Conservation (phyloP, 345 rosid species). For the Gossypium rotundifolium region DNA sequence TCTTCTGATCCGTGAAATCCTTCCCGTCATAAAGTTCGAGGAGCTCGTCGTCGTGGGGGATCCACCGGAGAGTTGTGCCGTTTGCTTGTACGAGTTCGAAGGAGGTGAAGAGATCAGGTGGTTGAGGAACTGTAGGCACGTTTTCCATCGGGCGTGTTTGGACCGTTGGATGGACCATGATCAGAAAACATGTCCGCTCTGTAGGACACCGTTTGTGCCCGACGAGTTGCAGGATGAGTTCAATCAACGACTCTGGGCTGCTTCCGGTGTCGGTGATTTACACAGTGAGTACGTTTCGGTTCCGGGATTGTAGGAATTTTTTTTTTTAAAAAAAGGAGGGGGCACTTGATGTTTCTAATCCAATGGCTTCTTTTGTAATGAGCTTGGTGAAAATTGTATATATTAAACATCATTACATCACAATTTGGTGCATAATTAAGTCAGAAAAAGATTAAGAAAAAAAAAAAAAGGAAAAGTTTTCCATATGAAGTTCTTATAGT, state of each 20-base stretch:
- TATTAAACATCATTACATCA: not conserved
- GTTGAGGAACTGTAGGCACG: constrained; percentile 70
- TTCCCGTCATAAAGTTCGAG: constrained; percentile 62
- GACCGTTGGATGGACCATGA: constrained; percentile 98
- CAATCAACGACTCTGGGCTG: constrained; percentile 76
- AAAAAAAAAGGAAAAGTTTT: not conserved
- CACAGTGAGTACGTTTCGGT: constrained; percentile 50
- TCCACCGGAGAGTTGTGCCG: constrained; percentile 68
- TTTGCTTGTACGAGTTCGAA: constrained; percentile 73
- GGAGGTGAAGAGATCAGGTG: constrained; percentile 72
- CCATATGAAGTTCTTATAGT: not conserved
- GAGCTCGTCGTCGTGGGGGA: constrained; percentile 38
- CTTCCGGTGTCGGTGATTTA: constrained; percentile 47
- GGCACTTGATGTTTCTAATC: not conserved
- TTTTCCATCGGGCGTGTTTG: constrained; percentile 72
- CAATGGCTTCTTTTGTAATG: not conserved
- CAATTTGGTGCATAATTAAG: not conserved
- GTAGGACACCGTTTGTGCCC: constrained; percentile 72
- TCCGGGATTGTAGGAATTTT: constrained; percentile 25
- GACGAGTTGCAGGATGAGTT: constrained; percentile 80
- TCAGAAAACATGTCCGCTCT: constrained; percentile 82
- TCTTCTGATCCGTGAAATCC: constrained; percentile 66
- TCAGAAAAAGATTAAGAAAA: not conserved
- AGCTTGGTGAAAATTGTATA: constrained; percentile 10
- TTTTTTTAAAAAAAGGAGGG: not conserved